phyloP scores from a whole-genome alignment of 75 land plant species.

The Sequoia sempervirens region DNA sequence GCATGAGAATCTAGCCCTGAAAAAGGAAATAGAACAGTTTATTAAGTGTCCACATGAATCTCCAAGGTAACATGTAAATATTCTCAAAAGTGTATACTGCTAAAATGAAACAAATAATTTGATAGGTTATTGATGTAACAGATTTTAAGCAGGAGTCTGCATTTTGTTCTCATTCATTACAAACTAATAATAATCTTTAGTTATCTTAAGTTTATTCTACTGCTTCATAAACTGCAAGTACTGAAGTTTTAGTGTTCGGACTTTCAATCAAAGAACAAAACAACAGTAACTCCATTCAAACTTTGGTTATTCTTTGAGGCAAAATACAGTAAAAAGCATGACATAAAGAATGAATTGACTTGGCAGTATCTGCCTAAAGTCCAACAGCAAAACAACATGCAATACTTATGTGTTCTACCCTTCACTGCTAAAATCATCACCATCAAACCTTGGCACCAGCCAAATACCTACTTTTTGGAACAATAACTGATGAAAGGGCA shows the following conservation, averaged over 20 bases:
- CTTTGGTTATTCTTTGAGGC: neutral
- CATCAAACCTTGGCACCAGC: neutral
- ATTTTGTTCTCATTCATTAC: neutral
- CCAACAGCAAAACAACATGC: neutral
- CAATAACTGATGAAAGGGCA: neutral
- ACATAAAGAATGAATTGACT: neutral
- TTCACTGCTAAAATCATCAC: neutral
- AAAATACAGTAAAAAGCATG: neutral
- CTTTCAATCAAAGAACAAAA: neutral
- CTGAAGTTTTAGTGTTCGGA: neutral
- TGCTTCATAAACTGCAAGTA: neutral
- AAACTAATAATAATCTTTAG: neutral
- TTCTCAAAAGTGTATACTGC: neutral
- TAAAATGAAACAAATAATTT: neutral
- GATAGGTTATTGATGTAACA: neutral
- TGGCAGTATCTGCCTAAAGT: neutral
- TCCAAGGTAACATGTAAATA: neutral
- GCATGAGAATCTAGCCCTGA: conserved; percentile 2
- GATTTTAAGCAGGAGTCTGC: neutral
- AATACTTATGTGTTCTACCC: neutral
- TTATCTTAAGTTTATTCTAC: neutral
- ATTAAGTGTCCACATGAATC: neutral
- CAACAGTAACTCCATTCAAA: neutral
- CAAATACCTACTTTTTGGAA: neutral
- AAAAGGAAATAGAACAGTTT: neutral